Evolutionary conservation across 2,329 filamentous ascomycete species (phyloP), one percentile per base, ranked within the genome.

Genomic region (Lomentospora prolificans): DNA sequence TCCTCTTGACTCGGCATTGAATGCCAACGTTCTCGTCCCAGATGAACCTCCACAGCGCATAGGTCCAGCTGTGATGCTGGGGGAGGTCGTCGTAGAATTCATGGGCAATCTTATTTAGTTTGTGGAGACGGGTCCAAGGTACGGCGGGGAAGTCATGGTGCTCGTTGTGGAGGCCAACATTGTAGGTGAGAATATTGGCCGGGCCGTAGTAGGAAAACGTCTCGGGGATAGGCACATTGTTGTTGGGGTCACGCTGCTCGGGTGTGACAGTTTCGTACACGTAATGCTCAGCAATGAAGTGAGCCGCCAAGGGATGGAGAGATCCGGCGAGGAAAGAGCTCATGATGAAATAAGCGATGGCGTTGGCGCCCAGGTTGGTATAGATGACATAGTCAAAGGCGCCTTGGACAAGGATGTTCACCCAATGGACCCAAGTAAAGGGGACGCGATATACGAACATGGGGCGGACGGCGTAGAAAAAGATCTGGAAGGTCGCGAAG

Each of bases 221-320:
- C 77, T 99, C 94, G 2, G 94, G 91, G 3, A 95, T 79, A 14
- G 85, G 78, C 44, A 87, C 74, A 41, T 74, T 71, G 63, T 84
- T 85, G 24, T 76, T 72, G 1, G 84, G 80, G 61, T 85, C 71
- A 54, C 68, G 71, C 57, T 81, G 78, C 8, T 75, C 72, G 17
- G 78, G 75, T 12, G 75, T 75, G 63, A 81, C 74, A 53, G 81
- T 83, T 63, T 84, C 77, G 66, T 90, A 91, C 61, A 92, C 87
- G 72, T 92, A 92, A 72, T 99, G 94, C 75, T 99, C 94, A 57
- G 94, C 91, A 70, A 99, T 99, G 77, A 99, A 99, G 74, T 99
- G 94, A 48, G 90, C 94, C 0, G 94, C 94, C 58, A 92, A 89
- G 3, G 94, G 94, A 73, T 99, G 94, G 30, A 99, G 79, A 50